Base-by-base conservation (phyloP, 2,329 filamentous ascomycete genomes). In the Akanthomyces muscarius region DNA sequence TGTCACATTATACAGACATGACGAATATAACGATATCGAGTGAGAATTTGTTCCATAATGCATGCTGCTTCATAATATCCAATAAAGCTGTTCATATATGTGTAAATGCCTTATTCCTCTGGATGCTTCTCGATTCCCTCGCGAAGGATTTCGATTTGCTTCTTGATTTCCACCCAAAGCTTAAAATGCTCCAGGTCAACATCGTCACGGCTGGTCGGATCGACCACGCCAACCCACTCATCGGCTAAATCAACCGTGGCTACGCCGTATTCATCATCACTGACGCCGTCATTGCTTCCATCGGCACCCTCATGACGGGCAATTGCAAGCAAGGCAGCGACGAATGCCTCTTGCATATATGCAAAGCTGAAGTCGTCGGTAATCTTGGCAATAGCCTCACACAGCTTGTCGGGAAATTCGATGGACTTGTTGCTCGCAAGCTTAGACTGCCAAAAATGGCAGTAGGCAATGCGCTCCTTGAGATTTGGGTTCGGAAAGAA, bases 331-430 rank as follows among this genome's bases (percentile, higher is more conserved):
- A 89, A 70, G 2, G 83, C 81, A 0, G 86, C 85, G 0, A 89
- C 84, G 69, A 89, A 89, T 0, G 85, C 86, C 71, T 89, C 87
- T 69, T 90, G 86, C 72, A 89, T 82, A 69, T 89, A 89, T 0
- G 87, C 87, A 70, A 89, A 89, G 66, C 84, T 87, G 72, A 89
- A 89, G n/a, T 80, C 80, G 30, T 83, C 74, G 0, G 86, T 89
- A 65, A 88, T 86, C 11, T 78, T 78, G 3, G 87, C 86, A 64
- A 89, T 82, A n/a, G 82, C 81, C 0, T 71, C 69, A 69, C 82
- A 85, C 5, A 89, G 77, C 65, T 78, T 76, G 69, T 84, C 79
- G 0, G 86, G 86, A 67, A 89, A 89, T 7, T 84, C 81, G 47
- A 89, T 76, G 10, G 81, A 78, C 64, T 83, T 76, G 71, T 86